A percentile compares a stretch with the other conserved stretches of the same genome.
phyloP scores from a whole-genome alignment of 2,329 filamentous ascomycete species.

The Pseudocercospora vitis region DNA sequence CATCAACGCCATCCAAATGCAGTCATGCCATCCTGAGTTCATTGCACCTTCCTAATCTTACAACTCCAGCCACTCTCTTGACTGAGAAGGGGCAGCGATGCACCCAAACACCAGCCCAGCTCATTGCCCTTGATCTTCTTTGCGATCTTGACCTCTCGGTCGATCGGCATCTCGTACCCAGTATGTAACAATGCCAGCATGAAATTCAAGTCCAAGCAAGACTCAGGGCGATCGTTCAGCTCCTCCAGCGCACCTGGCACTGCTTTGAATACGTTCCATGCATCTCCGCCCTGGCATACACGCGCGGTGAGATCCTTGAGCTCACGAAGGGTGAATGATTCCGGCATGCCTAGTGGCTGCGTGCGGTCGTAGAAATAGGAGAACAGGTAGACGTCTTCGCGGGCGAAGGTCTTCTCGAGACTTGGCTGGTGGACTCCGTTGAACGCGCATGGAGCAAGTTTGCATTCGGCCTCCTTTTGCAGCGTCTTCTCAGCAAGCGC shows the following conservation, averaged over 20 bases:
- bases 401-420: constrained; percentile 85
- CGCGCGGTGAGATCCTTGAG: constrained; percentile 79
- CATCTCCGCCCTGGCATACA: constrained; percentile 81
- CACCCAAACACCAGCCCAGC: constrained; percentile 95
- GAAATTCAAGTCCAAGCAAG: constrained; percentile 93
- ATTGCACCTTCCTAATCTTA: constrained; percentile 26
- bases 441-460: constrained; percentile 91
- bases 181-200: constrained; percentile 92
- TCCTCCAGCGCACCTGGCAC: constrained; percentile 78
- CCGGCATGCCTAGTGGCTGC: constrained; percentile 93
- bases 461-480: constrained; percentile 79
- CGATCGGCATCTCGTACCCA: constrained; percentile 96
- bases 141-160: constrained; percentile 93
- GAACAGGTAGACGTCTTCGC: constrained; percentile 92
- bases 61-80: constrained; percentile 36
- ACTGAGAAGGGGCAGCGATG: constrained; percentile 55
- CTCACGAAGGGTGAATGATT: constrained; percentile 89
- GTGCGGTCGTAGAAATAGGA: constrained; percentile 98
- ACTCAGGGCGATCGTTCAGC: constrained; percentile 78
- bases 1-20: constrained; percentile 17
- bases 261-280: constrained; percentile 78
- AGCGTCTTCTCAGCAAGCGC: constrained; percentile 86
- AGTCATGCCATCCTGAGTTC: not conserved
- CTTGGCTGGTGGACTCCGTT: constrained; percentile 94
- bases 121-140: constrained; percentile 99